Conservation (phyloP, 2,329 filamentous ascomycete genomes). For the Pseudopithomyces maydicus region DNA sequence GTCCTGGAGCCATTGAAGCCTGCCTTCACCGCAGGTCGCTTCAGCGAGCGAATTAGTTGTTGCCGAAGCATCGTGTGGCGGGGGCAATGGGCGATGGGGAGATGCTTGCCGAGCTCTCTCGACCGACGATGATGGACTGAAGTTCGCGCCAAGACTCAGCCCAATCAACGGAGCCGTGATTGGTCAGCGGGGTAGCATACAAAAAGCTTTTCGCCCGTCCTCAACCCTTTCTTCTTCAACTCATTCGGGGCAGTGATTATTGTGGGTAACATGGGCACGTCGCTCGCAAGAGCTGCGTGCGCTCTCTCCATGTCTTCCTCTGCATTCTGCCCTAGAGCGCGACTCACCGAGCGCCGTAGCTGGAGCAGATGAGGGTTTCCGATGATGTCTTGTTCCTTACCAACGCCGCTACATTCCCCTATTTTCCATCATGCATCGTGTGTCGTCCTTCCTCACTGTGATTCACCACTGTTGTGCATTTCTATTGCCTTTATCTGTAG, state of each 20-base stretch:
- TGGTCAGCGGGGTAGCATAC: constrained; percentile 31
- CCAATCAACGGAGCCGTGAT: constrained; percentile 28
- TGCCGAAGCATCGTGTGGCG: constrained; percentile 63
- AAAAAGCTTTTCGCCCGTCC: constrained; percentile 30
- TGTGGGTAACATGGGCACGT: constrained; percentile 62
- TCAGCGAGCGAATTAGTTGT: constrained; percentile 66
- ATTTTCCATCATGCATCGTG: neutral
- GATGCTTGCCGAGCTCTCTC: constrained; percentile 26
- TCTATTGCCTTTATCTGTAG: too few species aligned
- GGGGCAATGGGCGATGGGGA: constrained; percentile 34
- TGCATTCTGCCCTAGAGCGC: constrained; percentile 67
- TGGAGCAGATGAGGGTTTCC: constrained; percentile 66
- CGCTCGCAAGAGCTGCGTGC: constrained; percentile 21
- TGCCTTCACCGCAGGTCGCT: constrained; percentile 59
- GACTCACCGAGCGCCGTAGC: constrained; percentile 62
- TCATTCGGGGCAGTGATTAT: constrained; percentile 69
- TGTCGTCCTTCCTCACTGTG: neutral
- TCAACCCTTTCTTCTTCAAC: constrained; percentile 49
- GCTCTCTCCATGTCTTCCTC: constrained; percentile 59
- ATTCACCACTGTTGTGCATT: too few species aligned
- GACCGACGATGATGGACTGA: constrained; percentile 26
- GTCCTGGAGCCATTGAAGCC: constrained; percentile 68
- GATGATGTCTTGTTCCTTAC: constrained; percentile 70
- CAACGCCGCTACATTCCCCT: constrained; percentile 63
- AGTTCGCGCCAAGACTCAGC: constrained; percentile 18